Conservation (phyloP, 352 stramenopile species). For the Aphanomyces cochlioides region DNA sequence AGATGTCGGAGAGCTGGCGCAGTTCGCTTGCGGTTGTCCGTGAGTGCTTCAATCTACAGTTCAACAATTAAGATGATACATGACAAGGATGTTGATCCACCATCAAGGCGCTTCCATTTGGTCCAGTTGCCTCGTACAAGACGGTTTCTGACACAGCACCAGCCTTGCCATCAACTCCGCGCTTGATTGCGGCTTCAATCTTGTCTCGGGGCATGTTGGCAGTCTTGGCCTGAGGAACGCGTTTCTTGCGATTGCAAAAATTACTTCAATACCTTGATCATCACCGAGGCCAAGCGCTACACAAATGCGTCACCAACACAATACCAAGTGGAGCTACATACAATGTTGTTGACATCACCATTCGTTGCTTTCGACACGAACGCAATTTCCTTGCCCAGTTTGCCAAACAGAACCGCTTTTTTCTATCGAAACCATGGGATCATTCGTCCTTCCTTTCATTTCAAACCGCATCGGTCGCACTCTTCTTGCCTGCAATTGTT, state of each 20-base stretch:
- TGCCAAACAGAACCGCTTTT: constrained; percentile 68
- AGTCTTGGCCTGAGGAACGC: constrained; percentile 66
- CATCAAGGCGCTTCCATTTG: constrained; percentile 66
- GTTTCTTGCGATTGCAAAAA: constrained; percentile 42
- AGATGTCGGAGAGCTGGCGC: constrained; percentile 74
- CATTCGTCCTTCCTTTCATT: neutral
- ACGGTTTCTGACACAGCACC: constrained; percentile 65
- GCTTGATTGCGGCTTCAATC: constrained; percentile 80
- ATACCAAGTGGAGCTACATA: constrained; percentile 33
- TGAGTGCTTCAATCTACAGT: constrained; percentile 74
- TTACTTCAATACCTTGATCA: constrained; percentile 30
- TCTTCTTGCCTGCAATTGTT: constrained; percentile 80
- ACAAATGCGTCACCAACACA: constrained; percentile 2
- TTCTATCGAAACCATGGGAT: constrained; percentile 42
- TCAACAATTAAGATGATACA: neutral
- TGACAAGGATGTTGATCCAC: constrained; percentile 34
- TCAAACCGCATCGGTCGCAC: constrained; percentile 63
- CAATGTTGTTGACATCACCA: constrained; percentile 66
- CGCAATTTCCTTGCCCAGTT: constrained; percentile 66
- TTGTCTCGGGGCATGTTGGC: constrained; percentile 81
- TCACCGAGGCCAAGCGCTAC: constrained; percentile 27
- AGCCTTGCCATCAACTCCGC: constrained; percentile 69
- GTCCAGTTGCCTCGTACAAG: constrained; percentile 75
- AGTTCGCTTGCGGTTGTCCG: constrained; percentile 79
- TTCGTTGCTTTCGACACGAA: constrained; percentile 66